Base-by-base conservation (phyloP, 495 filamentous ascomycete species). In the Pyronema omphalodes region DNA sequence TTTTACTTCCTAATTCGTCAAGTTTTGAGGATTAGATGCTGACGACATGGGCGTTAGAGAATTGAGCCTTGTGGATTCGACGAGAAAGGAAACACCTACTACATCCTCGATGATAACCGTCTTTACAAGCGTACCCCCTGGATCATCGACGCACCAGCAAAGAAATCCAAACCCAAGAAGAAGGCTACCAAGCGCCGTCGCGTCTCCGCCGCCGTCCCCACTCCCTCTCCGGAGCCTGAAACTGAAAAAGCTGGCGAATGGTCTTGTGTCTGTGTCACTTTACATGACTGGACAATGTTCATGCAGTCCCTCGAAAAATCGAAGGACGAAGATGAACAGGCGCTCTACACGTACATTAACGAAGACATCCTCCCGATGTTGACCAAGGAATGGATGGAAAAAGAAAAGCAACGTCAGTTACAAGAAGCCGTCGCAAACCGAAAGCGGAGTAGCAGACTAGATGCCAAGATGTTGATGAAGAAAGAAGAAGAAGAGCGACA, bases 11-110 rank as follows among this genome's bases (percentile, higher is more conserved):
- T 44, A 35, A 4, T 36, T 9, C n/a, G n/a, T n/a, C n/a, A n/a
- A n/a, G 14, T 8, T 33, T 4, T 18, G 40, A 37, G 6, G 36
- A n/a, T 37, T 56, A 48, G 59, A 57, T 33, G 9, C 9, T 19
- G 19, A 49, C 19, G 9, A 6, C 9, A 7, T 49, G 9, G 46
- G 46, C 9, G 46, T 18, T 55, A 94, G 89, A 82, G 91, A 60
- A 85, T 98, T 54, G 88, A 96, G 59, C 83, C 88, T 17, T 77
- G 86, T 55, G 91, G 91, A 8, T 94, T 82, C 74, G 91, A 98
- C 68, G 71, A 74, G 15, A 71, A 94, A 44, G 86, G 86, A 57
- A 83, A 86, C 18, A 79, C 74, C 15, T 93, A 94, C 67, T 91
- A 84, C 60, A 81, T 94, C 9, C 76, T 98, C 6, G 89, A 98